Evolutionary conservation across 306 rosid species (phyloP).

Genomic region (Bauhinia variegata): DNA sequence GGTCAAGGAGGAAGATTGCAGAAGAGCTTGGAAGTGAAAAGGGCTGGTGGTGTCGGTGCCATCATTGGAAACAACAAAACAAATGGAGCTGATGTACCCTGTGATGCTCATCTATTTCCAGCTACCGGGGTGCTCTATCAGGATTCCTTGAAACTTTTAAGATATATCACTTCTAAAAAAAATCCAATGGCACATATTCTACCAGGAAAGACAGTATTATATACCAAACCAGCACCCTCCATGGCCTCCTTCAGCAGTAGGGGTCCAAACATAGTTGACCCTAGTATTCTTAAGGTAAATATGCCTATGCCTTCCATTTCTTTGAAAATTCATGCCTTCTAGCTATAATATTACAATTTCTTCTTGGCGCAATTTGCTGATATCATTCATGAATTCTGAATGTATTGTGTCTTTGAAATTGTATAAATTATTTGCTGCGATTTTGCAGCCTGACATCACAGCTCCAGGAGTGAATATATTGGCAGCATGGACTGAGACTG

Average conservation of each 20-base stretch:
- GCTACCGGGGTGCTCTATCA: slow-evolving; percentile 59
- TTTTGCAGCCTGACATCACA: slow-evolving; percentile 85
- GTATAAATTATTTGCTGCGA: slow-evolving; percentile 14
- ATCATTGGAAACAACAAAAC: slow-evolving; percentile 59
- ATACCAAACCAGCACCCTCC: slow-evolving; percentile 79
- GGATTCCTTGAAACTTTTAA: slow-evolving; percentile 48
- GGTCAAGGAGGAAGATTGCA: slow-evolving; percentile 59
- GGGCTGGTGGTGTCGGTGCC: slow-evolving; percentile 73
- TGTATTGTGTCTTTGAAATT: not conserved
- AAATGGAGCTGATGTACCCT: slow-evolving; percentile 54
- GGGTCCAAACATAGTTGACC: slow-evolving; percentile 87
- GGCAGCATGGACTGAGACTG: slow-evolving; percentile 85
- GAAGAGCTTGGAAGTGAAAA: slow-evolving; percentile 73
- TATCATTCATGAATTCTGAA: too few species aligned
- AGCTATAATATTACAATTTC: slow-evolving; percentile 1
- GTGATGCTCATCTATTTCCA: slow-evolving; percentile 76
- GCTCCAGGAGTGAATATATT: slow-evolving; percentile 92
- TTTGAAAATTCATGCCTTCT: not conserved
- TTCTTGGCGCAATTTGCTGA: not conserved
- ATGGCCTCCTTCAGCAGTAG: slow-evolving; percentile 79
- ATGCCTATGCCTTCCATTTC: not conserved
- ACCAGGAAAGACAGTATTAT: slow-evolving; percentile 60
- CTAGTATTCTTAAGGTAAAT: slow-evolving; percentile 77
- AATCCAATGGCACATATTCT: slow-evolving; percentile 63
- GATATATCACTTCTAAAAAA: slow-evolving; percentile 53